Evolutionary conservation across 768 basidiomycete species (phyloP), one percentile per base, ranked within the genome.

Genomic region (Obba rivulosa): DNA sequence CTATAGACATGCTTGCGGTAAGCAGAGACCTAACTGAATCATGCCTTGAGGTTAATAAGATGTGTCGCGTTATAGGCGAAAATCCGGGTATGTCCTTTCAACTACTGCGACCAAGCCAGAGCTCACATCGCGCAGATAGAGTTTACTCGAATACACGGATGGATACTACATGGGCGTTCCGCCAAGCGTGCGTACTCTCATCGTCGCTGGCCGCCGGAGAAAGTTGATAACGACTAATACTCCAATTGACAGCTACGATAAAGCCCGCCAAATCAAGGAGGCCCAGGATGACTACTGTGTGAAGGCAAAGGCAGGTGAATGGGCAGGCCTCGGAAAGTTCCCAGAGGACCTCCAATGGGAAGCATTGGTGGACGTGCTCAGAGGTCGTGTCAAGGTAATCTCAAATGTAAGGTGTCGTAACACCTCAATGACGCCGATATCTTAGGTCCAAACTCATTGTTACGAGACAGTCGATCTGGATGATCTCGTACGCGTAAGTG

Each of bases 281-380:
- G 62, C 71, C 24, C 89, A 89, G 53, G 87, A 91, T 59, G 74
- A 71, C 25, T 89, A 76, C 60, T 90, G 86, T 57, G 57, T 69
- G 2, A 67, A 70, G 38, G 81, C 74, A 3, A 53, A 74, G 7
- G 57, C 67, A 5, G 71, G 75, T 4, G 61, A 76, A 17, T 78
- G 76, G 78, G 60, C 65, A 0, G 69, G 67, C 9, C 65, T 81
- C 34, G 46, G 70, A 45, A 76, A 74, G 25, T 86, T 85, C 61
- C 87, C 87, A 1, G 76, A 87, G 38, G 77, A 78, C 39, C 69
- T 90, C 13, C 77, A 87, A 57, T 88, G 85, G 87, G 87, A 89
- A 58, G 77, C 85, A 1, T 66, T 89, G 21, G 83, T 86, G 0
- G 87, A 90, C 58, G 84, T 90, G 2, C 64, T 91, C 8, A 71